Percentiles rank a stretch among this genome's conserved stretches.
These are phyloP conservation scores for Aspergillus arachidicola DNA, from an alignment of 2,329 filamentous ascomycete genomes.

Conservation along the genomic window DNA sequence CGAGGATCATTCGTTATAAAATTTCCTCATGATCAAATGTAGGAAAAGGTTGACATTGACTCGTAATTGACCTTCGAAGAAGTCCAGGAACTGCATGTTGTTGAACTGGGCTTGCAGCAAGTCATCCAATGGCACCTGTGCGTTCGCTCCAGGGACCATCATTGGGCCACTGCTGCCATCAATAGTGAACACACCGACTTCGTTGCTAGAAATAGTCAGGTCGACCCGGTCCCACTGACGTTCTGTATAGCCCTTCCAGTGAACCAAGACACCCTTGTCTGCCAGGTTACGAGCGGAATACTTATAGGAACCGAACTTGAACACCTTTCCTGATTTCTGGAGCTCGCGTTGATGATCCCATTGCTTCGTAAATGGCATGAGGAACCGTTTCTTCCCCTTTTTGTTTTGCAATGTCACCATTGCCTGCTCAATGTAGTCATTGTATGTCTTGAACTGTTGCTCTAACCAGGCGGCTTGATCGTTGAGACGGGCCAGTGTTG, in stretches of 20 bases:
- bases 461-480: conserved; percentile 85
- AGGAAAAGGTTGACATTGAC: conserved; percentile 96
- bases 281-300: conserved; percentile 87
- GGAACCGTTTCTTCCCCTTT: conserved; percentile 91
- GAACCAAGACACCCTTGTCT: conserved; percentile 91
- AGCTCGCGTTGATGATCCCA: conserved; percentile 98
- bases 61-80: conserved; percentile 84
- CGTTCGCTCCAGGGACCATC: conserved; percentile 92
- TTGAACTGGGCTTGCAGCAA: conserved; percentile 96
- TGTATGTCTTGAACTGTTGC: conserved; percentile 94
- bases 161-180: conserved; percentile 90
- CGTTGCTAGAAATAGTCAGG: conserved; percentile 89
- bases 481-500: conserved; percentile 51
- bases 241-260: conserved; percentile 82
- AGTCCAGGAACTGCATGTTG: conserved; percentile 91
- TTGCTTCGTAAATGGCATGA: conserved; percentile 96
- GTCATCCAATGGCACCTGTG: conserved; percentile 86
- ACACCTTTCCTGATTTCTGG: conserved; percentile 85
- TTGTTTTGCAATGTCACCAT: conserved; percentile 97
- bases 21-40: conserved; percentile 98
- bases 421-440: conserved; percentile 98
- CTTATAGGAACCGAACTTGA: conserved; percentile 97
- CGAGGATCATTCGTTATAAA: conserved; percentile 64
- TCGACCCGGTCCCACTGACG: conserved; percentile 91
- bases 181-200: conserved; percentile 90